Percentiles rank a stretch among this genome's conserved stretches.
Conservation (phyloP, 1,139 yeast genomes). For the Taiozyma sp. region DNA sequence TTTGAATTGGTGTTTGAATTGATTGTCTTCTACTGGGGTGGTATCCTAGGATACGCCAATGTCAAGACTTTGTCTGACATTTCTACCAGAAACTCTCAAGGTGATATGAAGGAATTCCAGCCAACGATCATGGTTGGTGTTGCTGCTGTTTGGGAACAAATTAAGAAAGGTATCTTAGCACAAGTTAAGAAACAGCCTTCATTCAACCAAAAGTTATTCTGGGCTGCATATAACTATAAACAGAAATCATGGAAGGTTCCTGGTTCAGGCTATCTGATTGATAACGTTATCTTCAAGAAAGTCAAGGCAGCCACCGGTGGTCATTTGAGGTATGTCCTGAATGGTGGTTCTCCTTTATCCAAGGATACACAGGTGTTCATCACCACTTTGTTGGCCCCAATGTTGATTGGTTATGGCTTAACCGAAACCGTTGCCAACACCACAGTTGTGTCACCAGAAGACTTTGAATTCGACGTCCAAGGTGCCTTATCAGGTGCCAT, state of each 20-base stretch:
- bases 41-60: conserved; percentile 81
- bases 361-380: conserved; percentile 74
- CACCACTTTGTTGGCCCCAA: conserved; percentile 73
- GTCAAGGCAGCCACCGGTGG: conserved; percentile 97
- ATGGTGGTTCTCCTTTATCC: conserved; percentile 95
- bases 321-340: conserved; percentile 61
- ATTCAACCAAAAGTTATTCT: conserved; percentile 73
- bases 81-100: conserved; percentile 78
- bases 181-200: conserved; percentile 69
- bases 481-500: conserved; percentile 83
- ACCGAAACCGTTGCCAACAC: conserved; percentile 96
- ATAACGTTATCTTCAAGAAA: conserved; percentile 74
- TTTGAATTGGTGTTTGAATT: conserved; percentile 90
- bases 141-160: conserved; percentile 97
- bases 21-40: conserved; percentile 84
- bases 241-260: conserved; percentile 63
- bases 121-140: conserved; percentile 98
- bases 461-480: conserved; percentile 67
- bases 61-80: conserved; percentile 87
- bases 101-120: conserved; percentile 82
- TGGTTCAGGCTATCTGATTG: conserved; percentile 57
- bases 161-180: conserved; percentile 84
- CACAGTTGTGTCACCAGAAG: conserved; percentile 58
- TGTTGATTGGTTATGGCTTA: conserved; percentile 93
- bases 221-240: conserved; percentile 85